Percentiles rank a stretch among this genome's conserved stretches.
phyloP scores from a whole-genome alignment of 2,329 filamentous ascomycete species.

The Graphilbum fragrans region DNA sequence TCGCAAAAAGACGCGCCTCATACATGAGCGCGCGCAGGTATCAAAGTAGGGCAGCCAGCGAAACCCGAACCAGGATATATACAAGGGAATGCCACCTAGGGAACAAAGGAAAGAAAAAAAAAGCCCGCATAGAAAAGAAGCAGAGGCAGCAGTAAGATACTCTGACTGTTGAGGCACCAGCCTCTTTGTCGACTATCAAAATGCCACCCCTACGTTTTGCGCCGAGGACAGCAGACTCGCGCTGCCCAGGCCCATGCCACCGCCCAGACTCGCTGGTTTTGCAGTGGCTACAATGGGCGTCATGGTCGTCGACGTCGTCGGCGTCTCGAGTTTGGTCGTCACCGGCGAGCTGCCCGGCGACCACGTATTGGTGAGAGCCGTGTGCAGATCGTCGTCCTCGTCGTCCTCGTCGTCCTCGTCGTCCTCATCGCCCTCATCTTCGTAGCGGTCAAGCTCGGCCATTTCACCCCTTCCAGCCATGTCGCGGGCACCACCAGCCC shows the following conservation, averaged over 20 bases:
- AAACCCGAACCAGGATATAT: too few relatives aligned
- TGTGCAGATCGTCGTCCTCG: slow-evolving; percentile 22
- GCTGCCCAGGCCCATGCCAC: not conserved
- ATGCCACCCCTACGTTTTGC: slow-evolving; percentile 34
- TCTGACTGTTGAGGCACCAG: not conserved
- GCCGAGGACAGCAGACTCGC: slow-evolving; percentile 13
- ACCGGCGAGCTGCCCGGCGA: slow-evolving; percentile 34
- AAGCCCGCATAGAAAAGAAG: too few relatives aligned
- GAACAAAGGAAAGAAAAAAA: too few relatives aligned
- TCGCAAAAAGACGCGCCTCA: too few relatives aligned
- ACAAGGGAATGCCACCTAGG: too few relatives aligned
- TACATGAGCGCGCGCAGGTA: too few relatives aligned
- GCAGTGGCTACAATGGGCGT: not conserved
- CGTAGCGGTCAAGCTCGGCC: slow-evolving; percentile 28
- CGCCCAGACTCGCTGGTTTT: not conserved
- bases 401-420: slow-evolving; percentile 18
- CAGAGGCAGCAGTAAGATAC: too few relatives aligned
- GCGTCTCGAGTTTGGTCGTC: slow-evolving; percentile 23
- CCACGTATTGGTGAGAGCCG: slow-evolving; percentile 30
- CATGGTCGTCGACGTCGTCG: slow-evolving; percentile 18
- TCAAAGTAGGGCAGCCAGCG: too few relatives aligned
- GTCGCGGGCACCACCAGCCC: not conserved
- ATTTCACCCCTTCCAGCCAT: too few relatives aligned
- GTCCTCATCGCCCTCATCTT: slow-evolving; percentile 24
- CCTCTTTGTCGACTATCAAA: slow-evolving; percentile 21